Conservation (phyloP, 768 basidiomycete genomes). For the Serendipita sp. region DNA sequence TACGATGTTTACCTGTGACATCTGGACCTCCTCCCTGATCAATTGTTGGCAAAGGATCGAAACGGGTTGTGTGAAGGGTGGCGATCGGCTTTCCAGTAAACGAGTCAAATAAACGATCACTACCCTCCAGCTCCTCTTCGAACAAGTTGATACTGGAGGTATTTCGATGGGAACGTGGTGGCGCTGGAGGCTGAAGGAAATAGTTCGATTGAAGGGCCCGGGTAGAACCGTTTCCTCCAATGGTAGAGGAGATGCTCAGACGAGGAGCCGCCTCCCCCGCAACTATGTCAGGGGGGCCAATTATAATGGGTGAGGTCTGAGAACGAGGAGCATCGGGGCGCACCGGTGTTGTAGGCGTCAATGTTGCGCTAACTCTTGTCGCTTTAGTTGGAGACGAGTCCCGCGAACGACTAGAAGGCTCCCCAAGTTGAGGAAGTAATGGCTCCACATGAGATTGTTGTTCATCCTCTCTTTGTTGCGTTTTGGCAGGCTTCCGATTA, state of each 20-base stretch:
- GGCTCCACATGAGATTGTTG: no score
- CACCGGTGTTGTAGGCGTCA: no score
- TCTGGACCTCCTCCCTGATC: background rate
- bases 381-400: no score
- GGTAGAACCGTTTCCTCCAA: background rate
- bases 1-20: background rate
- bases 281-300: no score
- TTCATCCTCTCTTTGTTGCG: no score
- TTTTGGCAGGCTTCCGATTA: no score
- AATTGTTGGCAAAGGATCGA: background rate
- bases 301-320: no score
- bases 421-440: no score
- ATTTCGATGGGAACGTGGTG: background rate
- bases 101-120: background rate
- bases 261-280: background rate
- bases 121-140: background rate
- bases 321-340: no score
- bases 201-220: background rate
- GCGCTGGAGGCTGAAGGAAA: background rate
- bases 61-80: background rate
- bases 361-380: no score
- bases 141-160: background rate
- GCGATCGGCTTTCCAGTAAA: slow-evolving; percentile 1
- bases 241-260: background rate
- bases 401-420: no score